These are phyloP conservation scores for Venturia effusa DNA, from an alignment of 2,329 filamentous ascomycete genomes.

Conservation along the genomic window DNA sequence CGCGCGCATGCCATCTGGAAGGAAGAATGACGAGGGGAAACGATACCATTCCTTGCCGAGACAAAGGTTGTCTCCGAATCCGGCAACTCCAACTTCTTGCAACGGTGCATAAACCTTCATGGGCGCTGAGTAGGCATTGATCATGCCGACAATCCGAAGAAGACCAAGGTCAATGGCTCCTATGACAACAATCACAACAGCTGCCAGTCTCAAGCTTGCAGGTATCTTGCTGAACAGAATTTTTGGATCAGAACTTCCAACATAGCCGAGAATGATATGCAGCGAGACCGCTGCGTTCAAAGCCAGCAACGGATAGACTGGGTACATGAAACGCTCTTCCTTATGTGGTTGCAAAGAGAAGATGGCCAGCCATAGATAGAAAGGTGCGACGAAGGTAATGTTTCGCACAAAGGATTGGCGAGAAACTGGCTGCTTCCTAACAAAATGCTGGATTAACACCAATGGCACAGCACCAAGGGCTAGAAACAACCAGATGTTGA, in stretches of 20 bases:
- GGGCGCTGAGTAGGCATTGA: slow-evolving; percentile 75
- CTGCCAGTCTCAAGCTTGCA: slow-evolving; percentile 56
- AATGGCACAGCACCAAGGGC: slow-evolving; percentile 65
- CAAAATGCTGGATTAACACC: slow-evolving; percentile 59
- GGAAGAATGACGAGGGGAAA: slow-evolving; percentile 85
- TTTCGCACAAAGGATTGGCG: slow-evolving; percentile 59
- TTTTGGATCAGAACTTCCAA: slow-evolving; percentile 60
- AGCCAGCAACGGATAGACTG: slow-evolving; percentile 80
- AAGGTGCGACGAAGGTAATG: slow-evolving; percentile 68
- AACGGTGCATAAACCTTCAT: slow-evolving; percentile 60
- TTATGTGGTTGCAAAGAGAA: slow-evolving; percentile 94
- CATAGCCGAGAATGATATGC: slow-evolving; percentile 65
- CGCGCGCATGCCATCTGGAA: slow-evolving; percentile 71
- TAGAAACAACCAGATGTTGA: slow-evolving; percentile 86
- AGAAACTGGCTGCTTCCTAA: slow-evolving; percentile 39
- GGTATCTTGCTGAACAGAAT: slow-evolving; percentile 62
- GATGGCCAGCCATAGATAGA: slow-evolving; percentile 89
- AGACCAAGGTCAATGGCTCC: slow-evolving; percentile 55
- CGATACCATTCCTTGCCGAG: slow-evolving; percentile 98
- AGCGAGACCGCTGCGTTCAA: slow-evolving; percentile 79
- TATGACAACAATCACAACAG: slow-evolving; percentile 50
- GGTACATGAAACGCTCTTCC: slow-evolving; percentile 98
- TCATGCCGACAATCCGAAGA: slow-evolving; percentile 63
- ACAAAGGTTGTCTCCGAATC: slow-evolving; percentile 62
- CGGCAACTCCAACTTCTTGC: slow-evolving; percentile 43